A percentile compares a stretch with the other conserved stretches of the same genome.
These are phyloP conservation scores for Luffa acutangula DNA, from an alignment of 306 rosid species.

Conservation along the genomic window DNA sequence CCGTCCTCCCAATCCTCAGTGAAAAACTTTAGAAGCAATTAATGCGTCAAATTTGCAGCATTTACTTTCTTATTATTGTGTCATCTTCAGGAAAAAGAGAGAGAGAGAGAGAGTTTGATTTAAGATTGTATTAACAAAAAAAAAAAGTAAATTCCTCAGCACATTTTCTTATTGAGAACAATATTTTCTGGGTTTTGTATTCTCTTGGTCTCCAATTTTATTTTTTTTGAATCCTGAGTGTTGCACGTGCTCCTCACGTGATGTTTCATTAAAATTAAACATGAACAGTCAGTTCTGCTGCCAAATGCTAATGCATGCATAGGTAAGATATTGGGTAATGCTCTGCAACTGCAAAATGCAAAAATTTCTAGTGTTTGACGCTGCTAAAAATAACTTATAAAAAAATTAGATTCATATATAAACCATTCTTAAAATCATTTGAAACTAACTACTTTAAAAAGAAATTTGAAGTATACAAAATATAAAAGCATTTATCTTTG, in stretches of 20 bases:
- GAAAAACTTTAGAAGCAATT: not conserved
- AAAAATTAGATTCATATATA: too few species aligned
- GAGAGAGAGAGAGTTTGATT: not conserved
- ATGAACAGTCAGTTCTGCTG: too few species aligned
- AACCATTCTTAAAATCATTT: too few species aligned
- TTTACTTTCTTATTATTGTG: not conserved
- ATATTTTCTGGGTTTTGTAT: not conserved
- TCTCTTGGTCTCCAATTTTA: not conserved
- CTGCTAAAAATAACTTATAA: too few species aligned
- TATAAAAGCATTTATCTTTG: too few species aligned
- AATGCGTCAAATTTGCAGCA: not conserved
- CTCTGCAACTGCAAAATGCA: too few species aligned
- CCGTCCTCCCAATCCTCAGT: slow-evolving; percentile 37
- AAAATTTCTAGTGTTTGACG: too few species aligned
- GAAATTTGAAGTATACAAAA: too few species aligned
- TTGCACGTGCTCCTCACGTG: not conserved
- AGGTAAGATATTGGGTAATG: too few species aligned
- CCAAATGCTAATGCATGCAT: too few species aligned
- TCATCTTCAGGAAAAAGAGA: not conserved
- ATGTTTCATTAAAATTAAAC: not conserved
- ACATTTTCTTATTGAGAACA: not conserved
- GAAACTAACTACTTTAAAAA: too few species aligned
- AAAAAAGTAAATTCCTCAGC: not conserved
- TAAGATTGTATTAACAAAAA: not conserved
- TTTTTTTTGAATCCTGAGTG: not conserved